Evolutionary conservation across 2,329 filamentous ascomycete genomes (phyloP).

Genomic region (Sporothrix globosa): DNA sequence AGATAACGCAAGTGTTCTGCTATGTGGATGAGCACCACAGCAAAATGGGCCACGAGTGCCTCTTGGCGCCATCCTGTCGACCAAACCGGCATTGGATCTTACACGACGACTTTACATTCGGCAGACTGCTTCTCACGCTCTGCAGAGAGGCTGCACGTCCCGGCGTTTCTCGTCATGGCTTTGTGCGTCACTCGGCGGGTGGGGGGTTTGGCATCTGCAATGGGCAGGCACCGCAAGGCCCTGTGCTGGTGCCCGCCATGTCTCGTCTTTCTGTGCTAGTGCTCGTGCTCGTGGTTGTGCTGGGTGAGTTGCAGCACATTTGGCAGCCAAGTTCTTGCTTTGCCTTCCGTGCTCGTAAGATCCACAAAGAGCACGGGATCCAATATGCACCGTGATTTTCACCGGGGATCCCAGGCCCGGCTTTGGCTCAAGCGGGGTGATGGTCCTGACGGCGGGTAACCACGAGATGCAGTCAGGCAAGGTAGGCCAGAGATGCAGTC

Average conservation of each 20-base stretch:
- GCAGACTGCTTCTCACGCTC: constrained; percentile 5
- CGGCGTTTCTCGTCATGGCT: constrained; percentile 21
- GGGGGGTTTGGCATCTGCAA: constrained; percentile 18
- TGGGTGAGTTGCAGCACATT: not conserved
- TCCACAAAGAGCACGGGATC: constrained; percentile 12
- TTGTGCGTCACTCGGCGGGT: constrained; percentile 8
- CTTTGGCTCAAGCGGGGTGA: constrained; percentile 16
- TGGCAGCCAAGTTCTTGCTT: not conserved
- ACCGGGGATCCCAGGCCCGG: constrained; percentile 22
- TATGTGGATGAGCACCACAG: constrained; percentile 22
- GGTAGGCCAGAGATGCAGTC: not conserved
- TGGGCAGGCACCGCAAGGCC: not conserved
- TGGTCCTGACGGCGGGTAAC: constrained; percentile 9
- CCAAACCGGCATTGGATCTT: constrained; percentile 12
- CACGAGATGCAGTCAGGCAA: not conserved
- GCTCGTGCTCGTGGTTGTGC: not conserved
- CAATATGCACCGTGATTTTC: constrained; percentile 11
- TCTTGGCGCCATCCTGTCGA: constrained; percentile 7
- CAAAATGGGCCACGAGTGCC: constrained; percentile 10
- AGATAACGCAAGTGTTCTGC: not conserved
- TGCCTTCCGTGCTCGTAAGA: constrained; percentile 18
- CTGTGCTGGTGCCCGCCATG: not conserved
- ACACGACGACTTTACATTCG: constrained; percentile 10
- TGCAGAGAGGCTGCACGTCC: constrained; percentile 23
- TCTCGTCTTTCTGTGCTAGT: constrained; percentile 19